phyloP scores from a whole-genome alignment of 2,329 filamentous ascomycete genomes.

The Claviceps digitariae region DNA sequence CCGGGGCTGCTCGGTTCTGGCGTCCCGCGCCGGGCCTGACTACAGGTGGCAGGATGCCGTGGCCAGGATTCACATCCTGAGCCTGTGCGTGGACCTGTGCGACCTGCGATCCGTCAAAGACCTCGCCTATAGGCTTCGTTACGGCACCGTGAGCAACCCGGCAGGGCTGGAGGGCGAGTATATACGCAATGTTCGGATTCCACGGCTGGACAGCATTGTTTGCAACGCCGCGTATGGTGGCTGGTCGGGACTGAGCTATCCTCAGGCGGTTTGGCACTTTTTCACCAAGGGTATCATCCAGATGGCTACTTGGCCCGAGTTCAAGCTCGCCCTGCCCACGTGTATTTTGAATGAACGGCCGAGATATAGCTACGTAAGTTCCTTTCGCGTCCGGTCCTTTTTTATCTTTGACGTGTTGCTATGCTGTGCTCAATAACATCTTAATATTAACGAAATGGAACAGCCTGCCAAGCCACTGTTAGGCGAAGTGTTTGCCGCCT shows the following conservation, averaged over 20 bases:
- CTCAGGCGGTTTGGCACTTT: slow-evolving; percentile 36
- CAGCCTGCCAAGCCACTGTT: slow-evolving; percentile 46
- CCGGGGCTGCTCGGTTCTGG: slow-evolving; percentile 23
- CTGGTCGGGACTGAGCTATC: slow-evolving; percentile 69
- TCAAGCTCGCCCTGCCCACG: slow-evolving; percentile 49
- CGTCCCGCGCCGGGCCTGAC: slow-evolving; percentile 21
- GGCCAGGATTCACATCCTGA: slow-evolving; percentile 42
- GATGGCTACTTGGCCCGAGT: slow-evolving; percentile 62
- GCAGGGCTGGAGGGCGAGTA: slow-evolving; percentile 23
- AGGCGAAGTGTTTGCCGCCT: slow-evolving; percentile 77
- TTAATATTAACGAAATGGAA: too few relatives aligned
- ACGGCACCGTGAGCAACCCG: slow-evolving; percentile 32
- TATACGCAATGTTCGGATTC: slow-evolving; percentile 36
- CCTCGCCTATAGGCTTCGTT: slow-evolving; percentile 33
- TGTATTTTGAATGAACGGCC: slow-evolving; percentile 27
- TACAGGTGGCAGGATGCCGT: slow-evolving; percentile 26
- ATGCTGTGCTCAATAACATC: too few relatives aligned
- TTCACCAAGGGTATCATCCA: slow-evolving; percentile 49
- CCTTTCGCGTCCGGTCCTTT: too few relatives aligned
- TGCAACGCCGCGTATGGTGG: slow-evolving; percentile 84
- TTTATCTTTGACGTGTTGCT: too few relatives aligned
- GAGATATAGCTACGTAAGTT: slow-evolving; percentile 21
- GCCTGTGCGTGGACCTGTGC: slow-evolving; percentile 47
- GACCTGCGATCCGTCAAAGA: slow-evolving; percentile 36
- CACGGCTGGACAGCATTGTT: slow-evolving; percentile 64